Percentiles rank a stretch among this genome's conserved stretches.
Evolutionary conservation across 2,329 filamentous ascomycete species (phyloP).

Genomic region (Sporothrix luriei): DNA sequence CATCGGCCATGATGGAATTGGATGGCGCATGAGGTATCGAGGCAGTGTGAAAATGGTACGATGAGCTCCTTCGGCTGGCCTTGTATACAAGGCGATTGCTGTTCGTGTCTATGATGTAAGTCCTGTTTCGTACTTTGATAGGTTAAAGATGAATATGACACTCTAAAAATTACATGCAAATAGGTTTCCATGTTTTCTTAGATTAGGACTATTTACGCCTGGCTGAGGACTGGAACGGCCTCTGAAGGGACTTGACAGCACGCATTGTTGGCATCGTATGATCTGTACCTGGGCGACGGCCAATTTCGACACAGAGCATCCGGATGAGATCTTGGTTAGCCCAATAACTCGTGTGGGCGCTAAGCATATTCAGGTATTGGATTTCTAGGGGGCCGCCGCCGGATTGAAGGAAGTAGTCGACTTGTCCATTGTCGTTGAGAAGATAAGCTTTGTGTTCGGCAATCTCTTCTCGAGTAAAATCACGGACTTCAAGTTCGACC

Average conservation of each 20-base stretch:
- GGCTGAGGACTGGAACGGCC: conserved; percentile 34
- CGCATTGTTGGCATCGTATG: conserved; percentile 61
- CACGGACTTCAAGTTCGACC: conserved; percentile 92
- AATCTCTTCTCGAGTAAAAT: conserved; percentile 89
- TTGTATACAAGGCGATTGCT: too few relatives aligned
- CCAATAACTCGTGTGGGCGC: conserved; percentile 96
- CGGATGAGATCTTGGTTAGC: conserved; percentile 82
- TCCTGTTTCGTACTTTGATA: too few relatives aligned
- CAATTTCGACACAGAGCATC: conserved; percentile 85
- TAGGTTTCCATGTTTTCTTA: background rate
- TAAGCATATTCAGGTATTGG: conserved; percentile 95
- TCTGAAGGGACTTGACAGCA: conserved; percentile 57
- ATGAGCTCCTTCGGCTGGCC: too few relatives aligned
- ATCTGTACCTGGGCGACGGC: conserved; percentile 68
- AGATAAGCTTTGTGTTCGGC: conserved; percentile 85
- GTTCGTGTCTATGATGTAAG: too few relatives aligned
- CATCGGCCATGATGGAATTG: conserved; percentile 49
- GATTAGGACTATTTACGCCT: background rate
- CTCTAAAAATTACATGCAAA: background rate
- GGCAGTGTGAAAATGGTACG: background rate
- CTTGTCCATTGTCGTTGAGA: conserved; percentile 94
- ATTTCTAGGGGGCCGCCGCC: conserved; percentile 88
- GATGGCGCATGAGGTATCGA: conserved; percentile 31
- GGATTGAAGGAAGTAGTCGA: conserved; percentile 85
- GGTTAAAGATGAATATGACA: background rate